A percentile compares a stretch with the other conserved stretches of the same genome.
Evolutionary conservation across 768 basidiomycete species (phyloP).

Genomic region (Boletus rubropictus): DNA sequence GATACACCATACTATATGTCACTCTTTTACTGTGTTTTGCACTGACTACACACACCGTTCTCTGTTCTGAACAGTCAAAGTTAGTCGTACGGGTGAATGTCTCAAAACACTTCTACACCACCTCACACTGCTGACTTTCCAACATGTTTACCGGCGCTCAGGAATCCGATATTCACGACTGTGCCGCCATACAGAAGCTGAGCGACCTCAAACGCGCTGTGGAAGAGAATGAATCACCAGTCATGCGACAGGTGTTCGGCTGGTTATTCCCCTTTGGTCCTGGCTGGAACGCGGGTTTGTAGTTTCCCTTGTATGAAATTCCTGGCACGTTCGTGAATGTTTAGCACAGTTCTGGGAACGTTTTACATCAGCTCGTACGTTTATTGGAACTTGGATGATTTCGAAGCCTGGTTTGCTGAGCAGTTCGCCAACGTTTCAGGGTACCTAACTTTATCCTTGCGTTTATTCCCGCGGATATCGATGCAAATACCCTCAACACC

Average conservation of each 20-base stretch:
- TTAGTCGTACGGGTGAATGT: conserved; percentile 30
- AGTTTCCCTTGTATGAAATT: neutral
- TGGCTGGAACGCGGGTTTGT: conserved; percentile 71
- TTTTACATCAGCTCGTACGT: conserved; percentile 96
- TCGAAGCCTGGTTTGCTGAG: conserved; percentile 19
- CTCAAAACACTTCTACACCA: neutral
- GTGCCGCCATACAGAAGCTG: conserved; percentile 41
- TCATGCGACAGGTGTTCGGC: conserved; percentile 75
- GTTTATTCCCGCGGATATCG: conserved; percentile 87
- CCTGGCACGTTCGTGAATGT: conserved; percentile 20
- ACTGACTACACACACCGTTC: conserved; percentile 15
- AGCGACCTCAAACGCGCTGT: conserved; percentile 54
- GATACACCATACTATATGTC: conserved; percentile 30
- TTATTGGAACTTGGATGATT: conserved; percentile 9
- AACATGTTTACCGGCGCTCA: conserved; percentile 20
- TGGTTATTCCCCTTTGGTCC: conserved; percentile 88
- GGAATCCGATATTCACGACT: conserved; percentile 42
- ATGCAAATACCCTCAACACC: conserved; percentile 78
- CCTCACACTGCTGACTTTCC: conserved; percentile 3
- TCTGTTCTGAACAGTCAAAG: conserved; percentile 18
- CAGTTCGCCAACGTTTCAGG: conserved; percentile 37
- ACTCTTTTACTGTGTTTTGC: conserved; percentile 40
- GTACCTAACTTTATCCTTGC: conserved; percentile 93
- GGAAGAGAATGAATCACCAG: conserved; percentile 60
- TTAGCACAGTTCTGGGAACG: conserved; percentile 64